Conservation (phyloP, 1,284 basidiomycete genomes). For the Rhodotorula sp. region DNA sequence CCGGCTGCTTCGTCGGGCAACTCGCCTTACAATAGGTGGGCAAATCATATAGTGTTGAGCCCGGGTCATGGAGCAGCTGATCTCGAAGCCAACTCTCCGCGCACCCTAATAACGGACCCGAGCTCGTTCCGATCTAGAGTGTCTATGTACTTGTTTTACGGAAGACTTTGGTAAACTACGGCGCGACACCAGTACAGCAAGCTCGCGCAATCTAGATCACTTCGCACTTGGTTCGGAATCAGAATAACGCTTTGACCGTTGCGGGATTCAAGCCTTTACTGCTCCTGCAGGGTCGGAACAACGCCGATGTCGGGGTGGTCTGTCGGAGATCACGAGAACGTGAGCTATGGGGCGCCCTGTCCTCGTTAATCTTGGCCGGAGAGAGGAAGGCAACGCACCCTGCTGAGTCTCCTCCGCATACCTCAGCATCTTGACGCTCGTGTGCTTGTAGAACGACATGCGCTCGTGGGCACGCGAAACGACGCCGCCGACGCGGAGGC, state of each 20-base stretch:
- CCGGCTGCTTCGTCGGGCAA: too few species aligned
- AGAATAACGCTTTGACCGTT: not conserved
- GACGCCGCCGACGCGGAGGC: slow-evolving; percentile 41
- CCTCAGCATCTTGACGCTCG: slow-evolving; percentile 49
- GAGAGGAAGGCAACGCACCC: not conserved
- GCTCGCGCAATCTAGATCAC: too few species aligned
- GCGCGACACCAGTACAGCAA: too few species aligned
- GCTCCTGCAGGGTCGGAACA: slow-evolving; percentile 22
- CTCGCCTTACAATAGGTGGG: too few species aligned
- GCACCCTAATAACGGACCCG: too few species aligned
- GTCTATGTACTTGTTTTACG: too few species aligned
- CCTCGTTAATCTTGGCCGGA: not conserved
- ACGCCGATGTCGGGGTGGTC: slow-evolving; percentile 37
- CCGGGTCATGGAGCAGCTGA: too few species aligned
- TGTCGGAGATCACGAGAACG: not conserved
- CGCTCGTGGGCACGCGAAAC: slow-evolving; percentile 50
- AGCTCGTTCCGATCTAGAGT: too few species aligned
- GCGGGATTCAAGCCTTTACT: slow-evolving; percentile 1
- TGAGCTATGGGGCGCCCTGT: not conserved
- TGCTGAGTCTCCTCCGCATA: slow-evolving; percentile 49
- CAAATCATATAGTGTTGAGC: too few species aligned
- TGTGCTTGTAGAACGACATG: slow-evolving; percentile 50
- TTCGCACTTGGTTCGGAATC: not conserved
- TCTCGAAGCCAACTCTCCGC: too few species aligned
- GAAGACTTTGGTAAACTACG: too few species aligned